A percentile compares a stretch with the other conserved stretches of the same genome.
phyloP scores from a whole-genome alignment of 495 filamentous ascomycete genomes.

The Talaromyces trachyspermus region DNA sequence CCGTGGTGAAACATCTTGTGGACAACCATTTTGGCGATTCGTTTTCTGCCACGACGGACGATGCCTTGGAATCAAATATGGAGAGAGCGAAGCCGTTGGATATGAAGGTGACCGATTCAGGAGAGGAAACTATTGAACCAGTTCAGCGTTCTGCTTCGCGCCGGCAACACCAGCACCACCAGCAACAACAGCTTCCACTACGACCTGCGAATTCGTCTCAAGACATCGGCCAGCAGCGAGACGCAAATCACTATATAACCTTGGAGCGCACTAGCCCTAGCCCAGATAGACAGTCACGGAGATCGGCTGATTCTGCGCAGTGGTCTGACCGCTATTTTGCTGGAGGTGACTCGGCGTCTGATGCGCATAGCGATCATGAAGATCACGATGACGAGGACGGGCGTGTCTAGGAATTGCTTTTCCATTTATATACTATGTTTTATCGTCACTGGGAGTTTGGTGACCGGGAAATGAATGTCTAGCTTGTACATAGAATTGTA shows the following conservation, averaged over 20 bases:
- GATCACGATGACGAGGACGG: too few species aligned
- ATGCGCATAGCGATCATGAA: conserved; percentile 3
- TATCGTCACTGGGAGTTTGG: too few species aligned
- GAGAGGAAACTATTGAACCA: conserved; percentile 42
- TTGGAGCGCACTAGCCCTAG: background rate
- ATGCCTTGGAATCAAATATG: conserved; percentile 42
- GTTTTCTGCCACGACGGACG: conserved; percentile 48
- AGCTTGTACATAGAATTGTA: too few species aligned
- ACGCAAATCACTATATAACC: background rate
- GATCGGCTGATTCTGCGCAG: conserved; percentile 6
- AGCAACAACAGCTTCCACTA: conserved; percentile 5
- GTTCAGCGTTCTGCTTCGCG: too few species aligned
- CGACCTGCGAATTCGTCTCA: conserved; percentile 4
- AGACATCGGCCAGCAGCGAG: background rate
- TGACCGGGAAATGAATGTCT: too few species aligned
- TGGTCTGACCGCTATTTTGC: conserved; percentile 9
- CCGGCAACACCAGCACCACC: too few species aligned
- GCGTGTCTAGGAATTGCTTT: too few species aligned
- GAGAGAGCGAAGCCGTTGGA: conserved; percentile 44
- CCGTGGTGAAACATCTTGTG: conserved; percentile 85
- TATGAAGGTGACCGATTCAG: conserved; percentile 27
- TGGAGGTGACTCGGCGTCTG: conserved; percentile 2
- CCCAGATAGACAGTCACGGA: background rate
- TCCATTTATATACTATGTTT: too few species aligned
- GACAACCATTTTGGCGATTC: conserved; percentile 84